Evolutionary conservation across 2,329 filamentous ascomycete genomes (phyloP), one percentile per base, ranked within the genome.

Genomic region (Chaetomium olivaceum): DNA sequence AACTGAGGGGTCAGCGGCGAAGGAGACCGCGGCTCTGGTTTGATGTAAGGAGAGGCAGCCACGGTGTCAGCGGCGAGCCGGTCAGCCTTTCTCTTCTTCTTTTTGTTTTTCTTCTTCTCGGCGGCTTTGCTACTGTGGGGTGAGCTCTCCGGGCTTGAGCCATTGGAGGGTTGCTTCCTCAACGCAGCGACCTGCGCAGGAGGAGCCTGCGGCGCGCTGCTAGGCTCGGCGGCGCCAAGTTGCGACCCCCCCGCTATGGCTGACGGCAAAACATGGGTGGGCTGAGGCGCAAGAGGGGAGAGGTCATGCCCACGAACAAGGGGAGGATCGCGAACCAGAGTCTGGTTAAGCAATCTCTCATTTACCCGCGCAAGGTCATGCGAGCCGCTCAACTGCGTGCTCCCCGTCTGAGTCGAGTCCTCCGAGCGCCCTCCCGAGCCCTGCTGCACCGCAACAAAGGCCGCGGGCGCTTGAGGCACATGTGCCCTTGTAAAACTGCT

Each of bases 251-350:
- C 77, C 61, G 80, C 76, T 74, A 80, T 77, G 71, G 84, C 80
- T 78, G 89, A 74, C 69, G 84, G 80, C 75, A 90, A 83, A 69
- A 87, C 87, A 73, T 91, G 89, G 58, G 88, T 87, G 61, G 91
- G 90, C 73, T 91, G 91, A 29, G 91, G 91, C 60, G 91, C 91
- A 73, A 89, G 79, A 51, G 89, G 90, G 43, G 88, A 89, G 59
- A 88, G 85, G 72, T 93, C 89, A 74, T 93, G 89, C 71, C 88
- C 89, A 73, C 88, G 87, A 71, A 93, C 82, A 65, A 93, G 80
- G 61, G 88, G 87, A 60, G 85, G 78, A 70, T 76, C 80, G 71
- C 74, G 77, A 68, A 72, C 80, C 73, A 74, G 77, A 73, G 73
- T 74, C 70, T 76, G 75, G 74, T 73, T 79, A 72, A 76, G 73